Conservation (phyloP, 805 yeast species). For the Candida ulmi region DNA sequence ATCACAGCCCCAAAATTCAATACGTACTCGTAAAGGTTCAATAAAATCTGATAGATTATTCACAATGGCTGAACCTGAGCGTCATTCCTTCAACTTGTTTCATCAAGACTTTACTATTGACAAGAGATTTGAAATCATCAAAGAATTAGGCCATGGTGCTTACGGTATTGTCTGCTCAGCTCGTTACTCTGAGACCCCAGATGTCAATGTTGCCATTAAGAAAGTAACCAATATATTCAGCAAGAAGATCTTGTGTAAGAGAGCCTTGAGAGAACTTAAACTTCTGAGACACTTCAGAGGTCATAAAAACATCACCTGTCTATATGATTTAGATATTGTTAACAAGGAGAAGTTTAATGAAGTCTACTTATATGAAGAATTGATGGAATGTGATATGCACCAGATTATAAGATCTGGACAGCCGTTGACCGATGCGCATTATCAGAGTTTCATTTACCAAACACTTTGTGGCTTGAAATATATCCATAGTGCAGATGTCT, state of each 20-base stretch:
- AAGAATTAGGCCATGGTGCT: slow-evolving; percentile 97
- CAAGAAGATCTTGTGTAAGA: slow-evolving; percentile 83
- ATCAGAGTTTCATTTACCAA: slow-evolving; percentile 89
- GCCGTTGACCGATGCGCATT: slow-evolving; percentile 89
- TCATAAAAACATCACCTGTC: slow-evolving; percentile 91
- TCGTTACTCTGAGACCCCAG: slow-evolving; percentile 63
- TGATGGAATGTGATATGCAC: slow-evolving; percentile 98
- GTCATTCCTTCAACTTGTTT: slow-evolving; percentile 56
- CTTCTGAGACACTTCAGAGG: slow-evolving; percentile 90
- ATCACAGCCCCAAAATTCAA: no score
- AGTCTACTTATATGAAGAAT: slow-evolving; percentile 87
- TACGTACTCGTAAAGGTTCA: no score
- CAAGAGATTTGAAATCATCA: slow-evolving; percentile 78
- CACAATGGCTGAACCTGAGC: slow-evolving; percentile 27
- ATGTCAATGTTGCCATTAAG: slow-evolving; percentile 88
- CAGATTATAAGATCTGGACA: slow-evolving; percentile 94
- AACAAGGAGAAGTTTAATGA: slow-evolving; percentile 74
- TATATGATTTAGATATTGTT: slow-evolving; percentile 91
- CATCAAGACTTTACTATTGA: slow-evolving; percentile 94
- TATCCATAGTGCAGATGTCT: slow-evolving; percentile 86
- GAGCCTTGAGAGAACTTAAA: slow-evolving; percentile 89
- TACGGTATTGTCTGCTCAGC: slow-evolving; percentile 97
- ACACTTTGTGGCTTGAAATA: slow-evolving; percentile 85
- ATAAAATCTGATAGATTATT: no score
- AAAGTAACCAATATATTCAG: slow-evolving; percentile 93